Evolutionary conservation across 2,329 filamentous ascomycete genomes (phyloP).

Genomic region (Cladosporium sp.): DNA sequence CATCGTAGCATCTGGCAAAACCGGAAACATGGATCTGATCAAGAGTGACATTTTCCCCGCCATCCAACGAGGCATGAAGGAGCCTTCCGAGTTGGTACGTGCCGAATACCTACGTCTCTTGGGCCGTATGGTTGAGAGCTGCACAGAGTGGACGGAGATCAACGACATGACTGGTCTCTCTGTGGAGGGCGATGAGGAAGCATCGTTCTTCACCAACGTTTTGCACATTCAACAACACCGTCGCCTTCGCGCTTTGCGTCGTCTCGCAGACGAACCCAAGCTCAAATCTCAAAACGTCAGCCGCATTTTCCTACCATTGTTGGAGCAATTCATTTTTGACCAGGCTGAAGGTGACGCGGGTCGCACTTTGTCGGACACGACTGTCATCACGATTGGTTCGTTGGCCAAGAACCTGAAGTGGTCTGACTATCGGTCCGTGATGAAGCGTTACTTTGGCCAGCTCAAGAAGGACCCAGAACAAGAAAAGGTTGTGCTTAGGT

Average conservation of each 20-base stretch:
- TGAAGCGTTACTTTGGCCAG: constrained; percentile 80
- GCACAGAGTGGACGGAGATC: constrained; percentile 67
- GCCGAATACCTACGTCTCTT: constrained; percentile 77
- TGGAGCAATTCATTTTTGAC: constrained; percentile 92
- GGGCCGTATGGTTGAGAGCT: constrained; percentile 68
- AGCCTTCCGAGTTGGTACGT: constrained; percentile 77
- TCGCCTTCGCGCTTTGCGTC: constrained; percentile 76
- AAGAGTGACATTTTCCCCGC: constrained; percentile 38
- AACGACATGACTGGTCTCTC: constrained; percentile 71
- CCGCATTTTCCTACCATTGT: constrained; percentile 81
- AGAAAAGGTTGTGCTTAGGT: constrained; percentile 78
- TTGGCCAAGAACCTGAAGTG: constrained; percentile 77
- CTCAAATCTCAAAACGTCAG: constrained; percentile 74
- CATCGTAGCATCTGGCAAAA: constrained; percentile 41
- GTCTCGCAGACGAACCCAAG: constrained; percentile 67
- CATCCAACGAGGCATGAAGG: constrained; percentile 48
- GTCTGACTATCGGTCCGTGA: constrained; percentile 80
- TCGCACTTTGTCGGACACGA: constrained; percentile 80
- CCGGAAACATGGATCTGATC: constrained; percentile 51
- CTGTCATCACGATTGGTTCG: constrained; percentile 72
- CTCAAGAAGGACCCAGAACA: constrained; percentile 74
- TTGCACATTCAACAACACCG: constrained; percentile 84
- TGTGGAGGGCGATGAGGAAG: constrained; percentile 67
- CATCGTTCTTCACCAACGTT: constrained; percentile 88
- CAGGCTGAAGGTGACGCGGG: constrained; percentile 70